Conservation (phyloP, 225 moss, liverwort and hornwort species). For the Ulota crispa region DNA sequence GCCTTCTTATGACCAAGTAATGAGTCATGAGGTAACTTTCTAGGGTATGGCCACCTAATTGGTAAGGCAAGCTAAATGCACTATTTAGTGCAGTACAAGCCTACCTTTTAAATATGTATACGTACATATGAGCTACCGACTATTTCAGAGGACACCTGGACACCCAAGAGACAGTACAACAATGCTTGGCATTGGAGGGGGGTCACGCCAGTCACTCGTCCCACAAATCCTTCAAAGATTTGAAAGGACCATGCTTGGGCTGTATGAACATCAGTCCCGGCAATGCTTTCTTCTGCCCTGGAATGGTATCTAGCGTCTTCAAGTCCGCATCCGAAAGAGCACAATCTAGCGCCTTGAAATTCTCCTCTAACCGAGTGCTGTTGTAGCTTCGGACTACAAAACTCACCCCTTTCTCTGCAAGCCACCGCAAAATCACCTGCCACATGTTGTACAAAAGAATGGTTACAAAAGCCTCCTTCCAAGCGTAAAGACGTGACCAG, state of each 20-base stretch:
- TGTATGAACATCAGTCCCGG: not conserved
- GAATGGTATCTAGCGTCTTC: not conserved
- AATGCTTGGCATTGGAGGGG: not conserved
- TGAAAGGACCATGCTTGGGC: constrained; percentile 32
- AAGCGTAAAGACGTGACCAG: too few species aligned
- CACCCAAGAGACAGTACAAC: not conserved
- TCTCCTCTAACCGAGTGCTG: constrained; percentile 29
- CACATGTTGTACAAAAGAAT: not conserved
- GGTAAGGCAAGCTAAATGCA: too few species aligned
- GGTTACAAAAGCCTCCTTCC: not conserved
- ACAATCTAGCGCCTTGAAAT: constrained; percentile 23
- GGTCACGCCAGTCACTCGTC: constrained; percentile 15
- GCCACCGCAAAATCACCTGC: constrained; percentile 59
- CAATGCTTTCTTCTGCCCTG: not conserved
- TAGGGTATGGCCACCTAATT: too few species aligned
- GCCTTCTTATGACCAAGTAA: too few species aligned
- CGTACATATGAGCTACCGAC: not conserved
- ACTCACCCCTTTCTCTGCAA: constrained; percentile 28
- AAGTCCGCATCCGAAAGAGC: constrained; percentile 14
- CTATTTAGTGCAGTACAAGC: too few species aligned
- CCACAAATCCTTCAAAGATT: constrained; percentile 33
- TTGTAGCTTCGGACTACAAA: constrained; percentile 29
- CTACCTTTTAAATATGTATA: too few species aligned
- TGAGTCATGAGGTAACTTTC: too few species aligned
- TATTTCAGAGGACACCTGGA: not conserved